Evolutionary conservation across 2,329 filamentous ascomycete genomes (phyloP), one percentile per base, ranked within the genome.

Genomic region (Achaetomium macrosporum): DNA sequence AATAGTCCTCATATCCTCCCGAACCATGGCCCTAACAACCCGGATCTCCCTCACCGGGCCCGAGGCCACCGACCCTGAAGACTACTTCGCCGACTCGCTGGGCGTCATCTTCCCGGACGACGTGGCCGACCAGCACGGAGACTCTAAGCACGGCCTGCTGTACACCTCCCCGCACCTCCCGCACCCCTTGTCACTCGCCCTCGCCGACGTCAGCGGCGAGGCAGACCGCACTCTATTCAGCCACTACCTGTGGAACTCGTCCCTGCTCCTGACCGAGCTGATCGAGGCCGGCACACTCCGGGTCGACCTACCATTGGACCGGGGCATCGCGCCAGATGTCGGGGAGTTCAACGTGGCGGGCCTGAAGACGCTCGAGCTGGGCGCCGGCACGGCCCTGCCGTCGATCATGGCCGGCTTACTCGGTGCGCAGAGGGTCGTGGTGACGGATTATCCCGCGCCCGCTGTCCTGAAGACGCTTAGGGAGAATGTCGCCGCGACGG

Each of bases 171-270:
- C 72, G 36, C 71, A 72, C 54, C 71, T 80, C 15, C 75, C 72
- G 15, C 65, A 63, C 48, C 71, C 73, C 11, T 63, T 80, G 42
- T 58, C 65, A 42, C 69, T 80, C 60, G 68, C 69, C 9, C 71
- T 79, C 16, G 67, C 73, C 19, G 72, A 79, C 60, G 82, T 70
- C 12, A 65, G 70, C 31, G 71, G 67, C 31, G 79, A 83, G 50
- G 68, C 74, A 30, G 78, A 82, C 60, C 70, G 83, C 46, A 66
- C 69, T 17, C 75, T 88, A 42, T 89, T 88, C 64, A 82, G 82
- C 56, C 85, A 90, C 64, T 88, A 84, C 66, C 69, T 89, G 25
- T 90, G 85, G 85, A 90, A 90, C 68, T 75, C 84, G 7, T 76
- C 73, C 16, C 66, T 83, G 44, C 66, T 79, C 57, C 70, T 81